Evolutionary conservation across 306 rosid species (phyloP), one percentile per base, ranked within the genome.

Genomic region (Erythrophleum fordii): DNA sequence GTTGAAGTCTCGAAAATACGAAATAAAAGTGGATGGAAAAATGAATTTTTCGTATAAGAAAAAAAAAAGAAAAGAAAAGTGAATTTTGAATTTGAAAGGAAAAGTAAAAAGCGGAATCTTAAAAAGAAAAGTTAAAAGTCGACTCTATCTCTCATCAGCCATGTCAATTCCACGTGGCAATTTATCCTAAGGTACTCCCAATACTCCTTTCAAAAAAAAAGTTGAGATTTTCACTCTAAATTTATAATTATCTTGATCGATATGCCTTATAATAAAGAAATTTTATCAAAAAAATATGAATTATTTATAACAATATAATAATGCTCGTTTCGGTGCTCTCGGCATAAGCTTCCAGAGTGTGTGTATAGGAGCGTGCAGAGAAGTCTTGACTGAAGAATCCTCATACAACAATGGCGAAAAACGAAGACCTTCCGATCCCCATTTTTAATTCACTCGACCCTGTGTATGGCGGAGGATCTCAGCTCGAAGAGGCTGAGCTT

Each of bases 381-480:
- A 58, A 69, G 8, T 46, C 13, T 20, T 74, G 41, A 48, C 18
- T 13, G 58, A 39, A 53, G 73, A 48, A 28, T 52, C 20, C 62
- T 14, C 46, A 53, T 20, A 52, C 78, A 9, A 59, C 37, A 72
- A 91, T 93, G 98, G 89, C 88, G 81, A 89, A 87, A 22, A 88
- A 93, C 86, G 99, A 93, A 52, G 98, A 93, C 12, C 97, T 95
- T 48, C 97, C 98, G 48, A 79, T 95, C 74, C 99, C 98, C 6
- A 77, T 88, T 56, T 89, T 76, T 88, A 59, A 90, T n/a, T 68
- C 81, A 23, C 86, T 93, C 22, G 91, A 83, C 3, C 76, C 90
- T 12, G 97, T 95, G 0, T 95, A 95, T 6, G 98, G 96, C 65
- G 85, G 77, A 2, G 92, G 90, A 23, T 91, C 97, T n/a, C 86